Conservation (phyloP, 495 filamentous ascomycete genomes). For the Trichoderma parareesei region DNA sequence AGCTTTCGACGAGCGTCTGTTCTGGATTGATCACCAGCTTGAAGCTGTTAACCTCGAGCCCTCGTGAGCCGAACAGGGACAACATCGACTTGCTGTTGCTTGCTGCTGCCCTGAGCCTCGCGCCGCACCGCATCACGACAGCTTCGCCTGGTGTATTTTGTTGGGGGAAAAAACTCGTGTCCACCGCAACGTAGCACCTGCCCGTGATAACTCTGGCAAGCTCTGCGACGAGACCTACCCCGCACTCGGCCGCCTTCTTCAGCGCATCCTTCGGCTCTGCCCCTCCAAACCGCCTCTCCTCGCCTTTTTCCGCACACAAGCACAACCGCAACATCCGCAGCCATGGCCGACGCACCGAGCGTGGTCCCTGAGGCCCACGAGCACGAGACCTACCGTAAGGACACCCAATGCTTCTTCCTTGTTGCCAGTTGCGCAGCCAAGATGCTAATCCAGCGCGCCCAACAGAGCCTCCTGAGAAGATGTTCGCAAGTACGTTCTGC, state of each 20-base stretch:
- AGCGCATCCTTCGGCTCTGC: neutral
- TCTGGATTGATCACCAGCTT: neutral
- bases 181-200: neutral
- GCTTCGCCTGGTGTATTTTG: neutral
- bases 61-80: neutral
- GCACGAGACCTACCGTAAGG: slow-evolving; percentile 71
- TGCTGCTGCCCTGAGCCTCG: neutral
- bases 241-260: neutral
- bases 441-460: slow-evolving; percentile 16
- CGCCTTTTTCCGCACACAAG: neutral
- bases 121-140: neutral
- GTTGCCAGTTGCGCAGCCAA: neutral
- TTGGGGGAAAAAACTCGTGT: neutral
- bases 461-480: slow-evolving; percentile 48
- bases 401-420: slow-evolving; percentile 11
- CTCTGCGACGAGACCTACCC: neutral
- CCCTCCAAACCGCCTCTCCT: neutral
- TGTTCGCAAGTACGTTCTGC: slow-evolving; percentile 50
- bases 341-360: slow-evolving; percentile 35
- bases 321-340: slow-evolving; percentile 16
- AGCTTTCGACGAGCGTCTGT: neutral
- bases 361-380: slow-evolving; percentile 81
- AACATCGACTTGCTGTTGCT: neutral
- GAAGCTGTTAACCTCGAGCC: neutral
- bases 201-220: neutral